phyloP scores from a whole-genome alignment of 1,284 basidiomycete species.

The Malassezia arunalokei region DNA sequence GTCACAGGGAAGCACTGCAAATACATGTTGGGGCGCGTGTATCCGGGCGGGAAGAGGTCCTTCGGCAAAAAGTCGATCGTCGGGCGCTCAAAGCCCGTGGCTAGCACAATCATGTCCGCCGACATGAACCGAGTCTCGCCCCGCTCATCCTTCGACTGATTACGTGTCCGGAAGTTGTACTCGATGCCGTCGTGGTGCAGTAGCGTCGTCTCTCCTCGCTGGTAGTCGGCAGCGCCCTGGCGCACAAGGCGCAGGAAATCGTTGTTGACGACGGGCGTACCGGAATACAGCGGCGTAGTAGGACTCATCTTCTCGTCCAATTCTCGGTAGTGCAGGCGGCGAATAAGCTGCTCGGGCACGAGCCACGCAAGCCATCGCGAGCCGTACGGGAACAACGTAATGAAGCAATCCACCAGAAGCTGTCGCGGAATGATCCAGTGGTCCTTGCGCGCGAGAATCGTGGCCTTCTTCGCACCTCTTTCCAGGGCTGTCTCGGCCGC shows the following conservation, averaged over 20 bases:
- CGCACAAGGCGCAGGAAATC: constrained; percentile 53
- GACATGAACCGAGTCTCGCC: constrained; percentile 47
- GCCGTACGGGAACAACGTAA: constrained; percentile 56
- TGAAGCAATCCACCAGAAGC: constrained; percentile 52
- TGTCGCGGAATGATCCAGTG: constrained; percentile 46
- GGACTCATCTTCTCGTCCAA: constrained; percentile 48
- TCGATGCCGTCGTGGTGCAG: constrained; percentile 50
- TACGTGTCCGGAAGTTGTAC: constrained; percentile 44
- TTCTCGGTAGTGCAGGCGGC: constrained; percentile 53
- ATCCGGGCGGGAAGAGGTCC: constrained; percentile 56
- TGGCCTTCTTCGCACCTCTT: constrained; percentile 50
- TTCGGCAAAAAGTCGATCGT: constrained; percentile 53
- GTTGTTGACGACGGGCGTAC: constrained; percentile 53
- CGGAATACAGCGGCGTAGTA: constrained; percentile 32
- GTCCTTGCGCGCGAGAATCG: constrained; percentile 51
- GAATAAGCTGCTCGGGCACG: constrained; percentile 53
- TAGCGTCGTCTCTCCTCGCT: constrained; percentile 53
- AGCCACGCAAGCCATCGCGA: constrained; percentile 39
- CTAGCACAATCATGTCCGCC: constrained; percentile 56
- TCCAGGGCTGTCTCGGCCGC: constrained; percentile 51
- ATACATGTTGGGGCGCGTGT: constrained; percentile 53
- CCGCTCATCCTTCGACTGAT: constrained; percentile 40
- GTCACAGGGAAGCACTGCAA: constrained; percentile 57
- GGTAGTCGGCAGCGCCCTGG: constrained; percentile 51
- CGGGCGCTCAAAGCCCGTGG: constrained; percentile 56